These are phyloP conservation scores for Fusarium sterilihyphosum DNA, from an alignment of 2,329 filamentous ascomycete genomes.

Conservation along the genomic window DNA sequence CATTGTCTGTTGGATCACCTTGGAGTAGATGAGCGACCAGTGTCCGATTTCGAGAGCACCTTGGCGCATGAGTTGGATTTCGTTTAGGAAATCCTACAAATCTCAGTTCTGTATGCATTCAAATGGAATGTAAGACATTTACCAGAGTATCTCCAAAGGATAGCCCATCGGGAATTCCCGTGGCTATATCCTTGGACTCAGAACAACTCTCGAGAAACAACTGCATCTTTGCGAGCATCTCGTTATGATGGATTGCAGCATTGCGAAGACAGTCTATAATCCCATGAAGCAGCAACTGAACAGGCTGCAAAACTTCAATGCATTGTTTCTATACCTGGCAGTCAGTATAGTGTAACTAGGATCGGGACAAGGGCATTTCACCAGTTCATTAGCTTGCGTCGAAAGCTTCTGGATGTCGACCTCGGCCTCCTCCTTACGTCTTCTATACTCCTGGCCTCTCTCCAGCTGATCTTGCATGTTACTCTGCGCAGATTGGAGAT, in stretches of 20 bases:
- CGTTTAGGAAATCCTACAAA: neutral
- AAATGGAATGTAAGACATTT: rapidly evolving
- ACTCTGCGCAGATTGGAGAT: neutral
- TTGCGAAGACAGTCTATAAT: neutral
- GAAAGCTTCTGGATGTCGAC: neutral
- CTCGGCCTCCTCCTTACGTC: neutral
- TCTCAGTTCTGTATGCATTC: neutral
- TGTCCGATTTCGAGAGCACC: neutral
- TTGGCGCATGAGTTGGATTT: neutral
- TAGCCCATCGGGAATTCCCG: neutral
- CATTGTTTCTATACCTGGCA: neutral
- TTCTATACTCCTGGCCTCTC: neutral
- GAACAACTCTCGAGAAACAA: neutral
- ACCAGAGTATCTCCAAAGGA: neutral
- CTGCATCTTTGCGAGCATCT: neutral
- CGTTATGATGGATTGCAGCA: neutral
- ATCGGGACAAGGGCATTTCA: neutral
- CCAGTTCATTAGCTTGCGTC: neutral
- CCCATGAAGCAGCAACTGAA: neutral
- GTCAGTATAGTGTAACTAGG: neutral
- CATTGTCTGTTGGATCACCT: neutral
- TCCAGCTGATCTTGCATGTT: neutral
- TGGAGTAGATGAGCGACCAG: neutral
- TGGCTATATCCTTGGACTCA: neutral
- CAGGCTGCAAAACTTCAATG: neutral